Evolutionary conservation across 495 filamentous ascomycete species (phyloP), one percentile per base, ranked within the genome.

Genomic region (Terfezia claveryi): DNA sequence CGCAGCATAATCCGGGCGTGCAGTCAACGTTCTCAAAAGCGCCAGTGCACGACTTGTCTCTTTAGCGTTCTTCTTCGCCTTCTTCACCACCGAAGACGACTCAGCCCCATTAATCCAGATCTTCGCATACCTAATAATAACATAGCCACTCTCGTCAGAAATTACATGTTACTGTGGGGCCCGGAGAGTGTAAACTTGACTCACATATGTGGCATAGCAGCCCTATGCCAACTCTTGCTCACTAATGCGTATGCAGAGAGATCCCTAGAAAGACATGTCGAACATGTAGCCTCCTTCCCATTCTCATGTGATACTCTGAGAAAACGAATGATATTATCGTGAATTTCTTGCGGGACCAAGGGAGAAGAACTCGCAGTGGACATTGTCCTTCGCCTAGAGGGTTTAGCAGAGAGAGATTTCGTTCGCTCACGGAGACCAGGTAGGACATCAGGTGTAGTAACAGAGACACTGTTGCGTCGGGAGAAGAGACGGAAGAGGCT

Each of bases 1-100:
- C 54, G 75, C 74, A 52, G 85, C 86, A 60, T 87, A 71, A 50
- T 79, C 76, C 37, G 76, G 75, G 36, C 81, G 78, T 60, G 78
- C 74, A 51, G 80, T 74, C 51, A 95, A 67, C 36, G 87, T 92
- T 52, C 87, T 76, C 53, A 83, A 74, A 14, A 95, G 71, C 52
- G 88, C 69, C 61, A 80, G 80, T 56, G 92, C 62, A 49, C 87
- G 79, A 55, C 79, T 76, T 38, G 41, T 46, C 8, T 46, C 41
- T 4, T 20, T 14, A 20, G 12, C 41, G 0, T 46, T 46, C 17
- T 20, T 14, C 41, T 46, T 46, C 41, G 41, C 14, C 8, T 46
- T 46, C 17, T 46, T 46, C 14, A 20, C 4, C 1, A 4, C 41
- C 8, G 17, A 5, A 2, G 4, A 20, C 14, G 41, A 14, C 41